Conservation (phyloP, 805 yeast genomes). For the Saccharomycopsis sp. region DNA sequence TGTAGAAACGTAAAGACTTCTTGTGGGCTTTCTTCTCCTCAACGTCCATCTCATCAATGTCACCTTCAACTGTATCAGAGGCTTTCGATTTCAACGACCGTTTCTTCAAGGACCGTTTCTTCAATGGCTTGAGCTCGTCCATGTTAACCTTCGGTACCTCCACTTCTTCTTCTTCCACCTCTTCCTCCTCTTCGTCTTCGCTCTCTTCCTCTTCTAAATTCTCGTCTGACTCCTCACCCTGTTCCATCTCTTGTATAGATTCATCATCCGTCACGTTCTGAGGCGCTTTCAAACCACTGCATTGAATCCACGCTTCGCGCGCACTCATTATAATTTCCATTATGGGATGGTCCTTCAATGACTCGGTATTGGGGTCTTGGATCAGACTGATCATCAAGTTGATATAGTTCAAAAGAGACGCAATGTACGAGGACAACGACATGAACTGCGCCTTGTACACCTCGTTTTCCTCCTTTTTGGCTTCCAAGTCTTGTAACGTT, state of each 20-base stretch:
- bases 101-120: slow-evolving; percentile 38
- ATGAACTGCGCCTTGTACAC: slow-evolving; percentile 43
- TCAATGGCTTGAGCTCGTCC: slow-evolving; percentile 33
- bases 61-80: slow-evolving; percentile 61
- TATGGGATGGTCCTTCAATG: slow-evolving; percentile 79
- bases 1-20: slow-evolving; percentile 84
- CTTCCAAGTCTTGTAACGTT: slow-evolving; percentile 27
- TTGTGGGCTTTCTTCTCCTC: slow-evolving; percentile 79
- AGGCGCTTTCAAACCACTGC: slow-evolving; percentile 40
- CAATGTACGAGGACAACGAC: slow-evolving; percentile 73
- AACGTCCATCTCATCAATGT: slow-evolving; percentile 70
- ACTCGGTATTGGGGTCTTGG: slow-evolving; percentile 37
- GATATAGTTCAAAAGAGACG: slow-evolving; percentile 69
- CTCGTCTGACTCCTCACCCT: slow-evolving; percentile 23
- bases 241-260: slow-evolving; percentile 7
- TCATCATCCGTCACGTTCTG: slow-evolving; percentile 21
- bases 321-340: slow-evolving; percentile 80
- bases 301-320: slow-evolving; percentile 86
- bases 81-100: slow-evolving; percentile 25
- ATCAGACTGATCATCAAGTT: slow-evolving; percentile 58
- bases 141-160: slow-evolving; percentile 1
- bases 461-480: slow-evolving; percentile 27
- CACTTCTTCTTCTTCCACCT: slow-evolving; percentile 24
- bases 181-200: slow-evolving; percentile 22
- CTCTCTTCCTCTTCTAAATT: slow-evolving; percentile 22